Evolutionary conservation across 768 basidiomycete genomes (phyloP).

Genomic region (Russula griseocarnosa): DNA sequence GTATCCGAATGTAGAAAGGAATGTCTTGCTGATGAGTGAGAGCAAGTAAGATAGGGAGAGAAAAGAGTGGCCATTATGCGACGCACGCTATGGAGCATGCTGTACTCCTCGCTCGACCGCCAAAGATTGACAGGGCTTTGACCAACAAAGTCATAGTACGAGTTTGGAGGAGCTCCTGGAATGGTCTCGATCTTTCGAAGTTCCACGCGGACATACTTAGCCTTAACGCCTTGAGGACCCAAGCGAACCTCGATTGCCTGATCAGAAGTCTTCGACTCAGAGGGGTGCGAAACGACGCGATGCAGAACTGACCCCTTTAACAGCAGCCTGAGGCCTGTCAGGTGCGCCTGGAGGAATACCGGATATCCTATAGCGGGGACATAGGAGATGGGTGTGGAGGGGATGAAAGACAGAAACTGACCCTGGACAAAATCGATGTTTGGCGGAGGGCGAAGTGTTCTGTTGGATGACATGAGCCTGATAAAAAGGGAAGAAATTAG

Average conservation of each 20-base stretch:
- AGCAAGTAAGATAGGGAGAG: constrained; percentile 8
- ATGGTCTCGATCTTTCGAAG: constrained; percentile 85
- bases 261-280: background rate
- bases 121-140: constrained; percentile 80
- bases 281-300: constrained; percentile 22
- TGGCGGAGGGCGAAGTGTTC: constrained; percentile 79
- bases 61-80: background rate
- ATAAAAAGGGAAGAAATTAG: background rate
- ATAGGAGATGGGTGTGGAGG: background rate
- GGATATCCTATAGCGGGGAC: constrained; percentile 55
- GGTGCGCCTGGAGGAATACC: constrained; percentile 77
- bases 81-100: constrained; percentile 59
- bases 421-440: constrained; percentile 88
- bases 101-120: constrained; percentile 75
- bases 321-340: constrained; percentile 76
- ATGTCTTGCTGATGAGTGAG: constrained; percentile 64
- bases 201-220: constrained; percentile 89
- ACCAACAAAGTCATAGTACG: constrained; percentile 77
- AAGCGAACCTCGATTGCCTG: constrained; percentile 85
- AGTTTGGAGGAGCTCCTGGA: constrained; percentile 62
- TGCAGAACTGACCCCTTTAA: constrained; percentile 64
- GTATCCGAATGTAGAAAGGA: constrained; percentile 86
- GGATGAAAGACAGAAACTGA: constrained; percentile 2
- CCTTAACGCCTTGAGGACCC: constrained; percentile 71
- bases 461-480: constrained; percentile 31